Percentiles rank a stretch among this genome's conserved stretches.
phyloP scores from a whole-genome alignment of 495 filamentous ascomycete species.

The Choiromyces venosus region DNA sequence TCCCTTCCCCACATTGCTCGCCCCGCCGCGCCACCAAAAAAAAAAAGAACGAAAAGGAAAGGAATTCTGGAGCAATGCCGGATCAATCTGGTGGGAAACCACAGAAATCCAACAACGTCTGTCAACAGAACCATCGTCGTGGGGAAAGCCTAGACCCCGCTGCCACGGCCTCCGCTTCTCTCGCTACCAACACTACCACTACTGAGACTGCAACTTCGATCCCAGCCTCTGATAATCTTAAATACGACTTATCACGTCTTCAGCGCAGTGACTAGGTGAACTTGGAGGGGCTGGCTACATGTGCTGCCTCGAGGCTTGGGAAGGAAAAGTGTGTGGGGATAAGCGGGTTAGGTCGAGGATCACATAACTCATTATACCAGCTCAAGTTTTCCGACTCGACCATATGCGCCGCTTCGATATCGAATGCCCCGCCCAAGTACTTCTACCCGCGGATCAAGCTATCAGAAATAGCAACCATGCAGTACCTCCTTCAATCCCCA shows the following conservation, averaged over 20 bases:
- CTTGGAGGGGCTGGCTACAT: slow-evolving; percentile 33
- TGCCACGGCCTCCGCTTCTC: background rate
- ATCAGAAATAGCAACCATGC: slow-evolving; percentile 43
- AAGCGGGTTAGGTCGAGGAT: slow-evolving; percentile 42
- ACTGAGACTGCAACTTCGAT: slow-evolving; percentile 25
- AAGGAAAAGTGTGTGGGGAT: slow-evolving; percentile 37
- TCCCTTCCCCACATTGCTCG: slow-evolving; percentile 15
- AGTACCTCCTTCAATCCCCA: slow-evolving; percentile 35
- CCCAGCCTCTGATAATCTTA: slow-evolving; percentile 22
- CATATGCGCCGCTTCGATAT: slow-evolving; percentile 41
- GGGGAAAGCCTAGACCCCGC: slow-evolving; percentile 27
- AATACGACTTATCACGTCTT: slow-evolving; percentile 35
- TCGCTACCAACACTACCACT: background rate
- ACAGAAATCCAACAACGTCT: slow-evolving; percentile 25
- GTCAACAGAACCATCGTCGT: slow-evolving; percentile 35
- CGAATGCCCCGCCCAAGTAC: slow-evolving; percentile 39
- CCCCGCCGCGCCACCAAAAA: slow-evolving; percentile 24
- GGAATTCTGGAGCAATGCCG: slow-evolving; percentile 25
- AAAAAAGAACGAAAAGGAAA: slow-evolving; percentile 6
- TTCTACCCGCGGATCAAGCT: slow-evolving; percentile 39
- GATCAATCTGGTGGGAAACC: slow-evolving; percentile 34
- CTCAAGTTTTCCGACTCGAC: slow-evolving; percentile 39
- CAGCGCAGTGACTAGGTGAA: slow-evolving; percentile 36
- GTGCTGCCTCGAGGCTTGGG: slow-evolving; percentile 28
- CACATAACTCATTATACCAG: slow-evolving; percentile 41